Percentiles rank a stretch among this genome's conserved stretches.
phyloP scores from a whole-genome alignment of 495 filamentous ascomycete genomes.

The Penicillium odoratum region DNA sequence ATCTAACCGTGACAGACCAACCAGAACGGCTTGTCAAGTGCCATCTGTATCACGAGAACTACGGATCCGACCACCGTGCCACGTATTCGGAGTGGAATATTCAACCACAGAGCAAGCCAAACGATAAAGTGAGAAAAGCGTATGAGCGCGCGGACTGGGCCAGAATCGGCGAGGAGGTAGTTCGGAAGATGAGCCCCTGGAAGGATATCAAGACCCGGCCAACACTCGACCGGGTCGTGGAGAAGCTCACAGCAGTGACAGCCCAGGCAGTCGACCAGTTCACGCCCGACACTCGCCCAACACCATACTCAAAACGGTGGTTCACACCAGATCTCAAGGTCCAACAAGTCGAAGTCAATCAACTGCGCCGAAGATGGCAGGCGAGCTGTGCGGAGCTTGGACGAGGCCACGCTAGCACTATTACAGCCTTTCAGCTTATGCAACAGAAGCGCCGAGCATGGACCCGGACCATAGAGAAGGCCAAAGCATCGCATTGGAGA shows the following conservation, averaged over 20 bases:
- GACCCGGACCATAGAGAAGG: conserved; percentile 20
- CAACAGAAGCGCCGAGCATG: conserved; percentile 14
- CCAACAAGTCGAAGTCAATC: conserved; percentile 21
- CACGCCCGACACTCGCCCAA: conserved; percentile 12
- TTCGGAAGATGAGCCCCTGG: conserved; percentile 10
- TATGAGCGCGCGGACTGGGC: conserved; percentile 29
- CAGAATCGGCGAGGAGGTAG: not conserved
- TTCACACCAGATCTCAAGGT: conserved; percentile 26
- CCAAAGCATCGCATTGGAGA: conserved; percentile 19
- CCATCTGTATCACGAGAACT: conserved; percentile 25
- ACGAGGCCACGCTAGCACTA: conserved; percentile 5
- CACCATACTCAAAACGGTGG: conserved; percentile 27
- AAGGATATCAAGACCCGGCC: conserved; percentile 13
- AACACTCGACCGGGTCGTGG: conserved; percentile 13
- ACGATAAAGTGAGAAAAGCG: conserved; percentile 18
- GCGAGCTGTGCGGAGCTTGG: conserved; percentile 14
- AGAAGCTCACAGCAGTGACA: conserved; percentile 11
- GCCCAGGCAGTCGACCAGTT: conserved; percentile 11
- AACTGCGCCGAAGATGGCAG: conserved; percentile 19
- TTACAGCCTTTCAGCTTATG: conserved; percentile 9
- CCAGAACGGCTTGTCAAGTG: conserved; percentile 18
- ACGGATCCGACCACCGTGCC: conserved; percentile 20
- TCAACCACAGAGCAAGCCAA: conserved; percentile 5
- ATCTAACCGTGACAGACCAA: conserved; percentile 20
- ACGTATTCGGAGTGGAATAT: conserved; percentile 28